Evolutionary conservation across 2,329 filamentous ascomycete species (phyloP).

Genomic region (Aspergillus viridinutans): DNA sequence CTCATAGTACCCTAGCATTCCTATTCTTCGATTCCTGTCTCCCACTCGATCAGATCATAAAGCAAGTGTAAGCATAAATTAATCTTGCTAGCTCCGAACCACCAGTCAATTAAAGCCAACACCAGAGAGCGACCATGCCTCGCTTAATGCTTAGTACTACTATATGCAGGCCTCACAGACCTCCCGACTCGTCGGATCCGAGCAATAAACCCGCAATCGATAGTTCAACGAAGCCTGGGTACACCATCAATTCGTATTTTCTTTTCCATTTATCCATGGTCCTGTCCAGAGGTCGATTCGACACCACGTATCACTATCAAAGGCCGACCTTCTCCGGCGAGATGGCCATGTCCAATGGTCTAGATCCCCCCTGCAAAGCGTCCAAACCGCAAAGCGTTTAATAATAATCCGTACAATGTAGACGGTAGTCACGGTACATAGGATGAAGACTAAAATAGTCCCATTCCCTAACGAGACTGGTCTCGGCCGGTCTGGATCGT

Average conservation of each 20-base stretch:
- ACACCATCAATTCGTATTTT: no score
- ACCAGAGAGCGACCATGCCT: no score
- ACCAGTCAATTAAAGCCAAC: no score
- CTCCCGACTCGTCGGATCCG: background rate
- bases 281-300: background rate
- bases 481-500: constrained; percentile 9
- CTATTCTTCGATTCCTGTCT: background rate
- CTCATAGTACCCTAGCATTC: background rate
- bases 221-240: background rate
- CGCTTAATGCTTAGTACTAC: background rate
- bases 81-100: no score
- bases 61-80: no score
- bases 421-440: no score
- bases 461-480: background rate
- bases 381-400: background rate
- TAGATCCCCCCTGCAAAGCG: background rate
- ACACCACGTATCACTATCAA: background rate
- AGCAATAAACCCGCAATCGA: background rate
- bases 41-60: background rate
- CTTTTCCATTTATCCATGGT: background rate
- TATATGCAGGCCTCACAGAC: background rate
- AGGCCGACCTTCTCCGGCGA: background rate
- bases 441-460: background rate
- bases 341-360: background rate
- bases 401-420: background rate